phyloP scores from a whole-genome alignment of 495 filamentous ascomycete genomes.

The Ascodesmis nigricans region DNA sequence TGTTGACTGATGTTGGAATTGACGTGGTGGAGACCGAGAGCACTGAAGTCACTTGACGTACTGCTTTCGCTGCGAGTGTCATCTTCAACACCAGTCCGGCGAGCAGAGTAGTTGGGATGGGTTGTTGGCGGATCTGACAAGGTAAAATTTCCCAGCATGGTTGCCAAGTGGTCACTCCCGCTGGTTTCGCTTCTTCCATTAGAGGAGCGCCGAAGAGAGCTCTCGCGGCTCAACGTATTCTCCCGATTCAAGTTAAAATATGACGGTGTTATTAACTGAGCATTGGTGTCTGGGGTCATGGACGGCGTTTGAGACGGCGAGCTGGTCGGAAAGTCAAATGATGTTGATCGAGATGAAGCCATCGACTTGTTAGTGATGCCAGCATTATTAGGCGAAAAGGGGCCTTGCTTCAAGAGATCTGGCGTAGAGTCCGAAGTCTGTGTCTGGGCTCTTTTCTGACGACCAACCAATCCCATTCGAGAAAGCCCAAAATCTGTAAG shows the following conservation, averaged over 20 bases:
- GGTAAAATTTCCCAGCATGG: slow-evolving; percentile 67
- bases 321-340: slow-evolving; percentile 68
- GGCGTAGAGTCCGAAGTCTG: slow-evolving; percentile 55
- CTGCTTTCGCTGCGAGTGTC: slow-evolving; percentile 35
- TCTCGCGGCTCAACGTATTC: slow-evolving; percentile 41
- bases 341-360: slow-evolving; percentile 83
- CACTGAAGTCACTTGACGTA: slow-evolving; percentile 21
- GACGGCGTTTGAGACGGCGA: slow-evolving; percentile 40
- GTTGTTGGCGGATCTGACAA: slow-evolving; percentile 35
- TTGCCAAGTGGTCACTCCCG: slow-evolving; percentile 61
- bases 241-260: slow-evolving; percentile 71
- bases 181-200: slow-evolving; percentile 81
- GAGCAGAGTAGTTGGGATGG: slow-evolving; percentile 17
- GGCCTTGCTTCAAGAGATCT: slow-evolving; percentile 77
- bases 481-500: slow-evolving; percentile 94
- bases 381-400: too few relatives aligned
- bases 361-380: slow-evolving; percentile 67
- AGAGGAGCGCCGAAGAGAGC: slow-evolving; percentile 49
- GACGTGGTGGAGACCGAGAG: slow-evolving; percentile 21
- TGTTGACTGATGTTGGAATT: slow-evolving; percentile 20
- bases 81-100: slow-evolving; percentile 31
- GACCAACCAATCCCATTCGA: slow-evolving; percentile 87
- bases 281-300: slow-evolving; percentile 56
- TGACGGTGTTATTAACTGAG: slow-evolving; percentile 55
- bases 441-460: slow-evolving; percentile 76